A percentile compares a stretch with the other conserved stretches of the same genome.
Conservation (phyloP, 2,329 filamentous ascomycete species). For the Scedosporium dehoogii region DNA sequence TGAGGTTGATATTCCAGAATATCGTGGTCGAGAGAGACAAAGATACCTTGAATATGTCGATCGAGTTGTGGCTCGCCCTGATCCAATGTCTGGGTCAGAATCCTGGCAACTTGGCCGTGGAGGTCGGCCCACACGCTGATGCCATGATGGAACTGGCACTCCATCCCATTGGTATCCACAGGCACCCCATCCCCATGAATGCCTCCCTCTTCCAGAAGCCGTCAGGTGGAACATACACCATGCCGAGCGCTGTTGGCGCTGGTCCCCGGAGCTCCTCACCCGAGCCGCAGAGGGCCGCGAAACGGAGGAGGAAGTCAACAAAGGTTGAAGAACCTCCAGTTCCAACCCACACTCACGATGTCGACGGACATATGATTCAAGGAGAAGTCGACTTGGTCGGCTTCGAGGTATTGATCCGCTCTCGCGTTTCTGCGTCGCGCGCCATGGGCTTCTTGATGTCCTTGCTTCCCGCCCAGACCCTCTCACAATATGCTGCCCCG, state of each 20-base stretch:
- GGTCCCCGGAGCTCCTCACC: slow-evolving; percentile 41
- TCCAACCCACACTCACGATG: slow-evolving; percentile 72
- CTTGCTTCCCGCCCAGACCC: slow-evolving; percentile 54
- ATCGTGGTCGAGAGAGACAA: slow-evolving; percentile 86
- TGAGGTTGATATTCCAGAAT: slow-evolving; percentile 90
- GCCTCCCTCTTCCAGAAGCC: slow-evolving; percentile 82
- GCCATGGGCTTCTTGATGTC: slow-evolving; percentile 81
- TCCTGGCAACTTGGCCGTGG: slow-evolving; percentile 54
- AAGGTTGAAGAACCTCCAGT: slow-evolving; percentile 62
- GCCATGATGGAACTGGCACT: slow-evolving; percentile 77
- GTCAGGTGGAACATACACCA: slow-evolving; percentile 73
- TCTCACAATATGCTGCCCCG: slow-evolving; percentile 54
- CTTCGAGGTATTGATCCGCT: slow-evolving; percentile 77
- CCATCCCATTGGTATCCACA: slow-evolving; percentile 84
- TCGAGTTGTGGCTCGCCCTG: slow-evolving; percentile 79
- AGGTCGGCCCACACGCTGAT: slow-evolving; percentile 66
- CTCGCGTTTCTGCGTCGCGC: slow-evolving; percentile 75
- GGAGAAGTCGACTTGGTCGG: slow-evolving; percentile 94
- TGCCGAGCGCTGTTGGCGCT: slow-evolving; percentile 33
- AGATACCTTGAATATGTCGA: slow-evolving; percentile 68
- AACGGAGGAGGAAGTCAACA: slow-evolving; percentile 75
- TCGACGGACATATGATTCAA: slow-evolving; percentile 96
- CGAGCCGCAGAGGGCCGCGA: slow-evolving; percentile 52
- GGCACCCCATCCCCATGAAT: slow-evolving; percentile 89
- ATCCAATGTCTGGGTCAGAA: slow-evolving; percentile 58